Evolutionary conservation across 2,329 filamentous ascomycete species (phyloP).

Genomic region (Parafenestella ontariensis): DNA sequence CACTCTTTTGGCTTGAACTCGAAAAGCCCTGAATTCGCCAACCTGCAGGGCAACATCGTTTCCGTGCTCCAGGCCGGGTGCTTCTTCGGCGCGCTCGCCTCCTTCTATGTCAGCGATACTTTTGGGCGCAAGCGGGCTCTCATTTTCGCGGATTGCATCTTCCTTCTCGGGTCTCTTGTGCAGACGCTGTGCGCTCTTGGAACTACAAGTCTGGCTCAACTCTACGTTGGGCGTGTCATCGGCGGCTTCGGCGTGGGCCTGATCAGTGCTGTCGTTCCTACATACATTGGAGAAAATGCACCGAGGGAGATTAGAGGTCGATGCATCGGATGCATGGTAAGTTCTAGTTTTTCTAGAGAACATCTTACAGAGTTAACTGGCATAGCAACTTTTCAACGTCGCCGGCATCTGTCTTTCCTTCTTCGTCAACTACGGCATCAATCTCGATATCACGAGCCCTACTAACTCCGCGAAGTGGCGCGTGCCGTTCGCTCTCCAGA

Average conservation of each 20-base stretch:
- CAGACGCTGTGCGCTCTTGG: constrained; percentile 50
- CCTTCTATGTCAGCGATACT: constrained; percentile 52
- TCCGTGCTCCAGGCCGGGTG: constrained; percentile 55
- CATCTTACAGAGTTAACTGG: not conserved
- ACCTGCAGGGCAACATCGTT: constrained; percentile 54
- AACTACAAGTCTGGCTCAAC: constrained; percentile 44
- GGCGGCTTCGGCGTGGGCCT: constrained; percentile 55
- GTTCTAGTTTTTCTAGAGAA: not conserved
- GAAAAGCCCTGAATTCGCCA: constrained; percentile 43
- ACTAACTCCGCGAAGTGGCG: constrained; percentile 60
- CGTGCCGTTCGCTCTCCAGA: constrained; percentile 60
- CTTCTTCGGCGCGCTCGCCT: constrained; percentile 54
- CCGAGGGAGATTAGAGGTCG: constrained; percentile 52
- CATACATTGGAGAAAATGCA: constrained; percentile 55
- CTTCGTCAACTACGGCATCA: constrained; percentile 62
- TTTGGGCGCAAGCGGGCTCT: constrained; percentile 52
- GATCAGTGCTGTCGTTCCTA: constrained; percentile 53
- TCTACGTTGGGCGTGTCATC: constrained; percentile 54
- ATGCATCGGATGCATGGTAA: constrained; percentile 46
- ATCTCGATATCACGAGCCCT: constrained; percentile 50
- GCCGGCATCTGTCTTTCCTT: constrained; percentile 59
- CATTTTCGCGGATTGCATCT: constrained; percentile 53
- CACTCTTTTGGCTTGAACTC: constrained; percentile 50
- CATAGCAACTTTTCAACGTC: constrained; percentile 51
- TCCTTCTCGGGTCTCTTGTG: constrained; percentile 51